Conservation (phyloP, 257 asterid species). For the Solanum gandarillasii region DNA sequence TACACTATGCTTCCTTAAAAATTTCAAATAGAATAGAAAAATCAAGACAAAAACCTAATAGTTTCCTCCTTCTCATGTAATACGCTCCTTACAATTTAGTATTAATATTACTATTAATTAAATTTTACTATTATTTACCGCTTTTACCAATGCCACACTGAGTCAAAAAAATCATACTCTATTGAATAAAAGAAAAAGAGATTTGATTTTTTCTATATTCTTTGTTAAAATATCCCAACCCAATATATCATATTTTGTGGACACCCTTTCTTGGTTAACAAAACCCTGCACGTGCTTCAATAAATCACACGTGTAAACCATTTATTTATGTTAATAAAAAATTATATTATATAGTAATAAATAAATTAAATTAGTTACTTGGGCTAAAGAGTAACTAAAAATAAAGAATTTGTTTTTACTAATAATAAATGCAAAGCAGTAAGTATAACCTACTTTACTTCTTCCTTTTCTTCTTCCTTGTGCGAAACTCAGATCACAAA, state of each 20-base stretch:
- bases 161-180: not conserved
- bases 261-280: not conserved
- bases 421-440: not conserved
- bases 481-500: not conserved
- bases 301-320: not conserved
- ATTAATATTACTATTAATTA: not conserved
- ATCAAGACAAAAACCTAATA: not conserved
- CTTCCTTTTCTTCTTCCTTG: not conserved
- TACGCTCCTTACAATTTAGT: not conserved
- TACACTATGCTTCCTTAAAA: not conserved
- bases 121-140: not conserved
- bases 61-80: not conserved
- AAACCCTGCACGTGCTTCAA: not conserved
- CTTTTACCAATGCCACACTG: not conserved
- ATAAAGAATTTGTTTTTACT: not conserved
- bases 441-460: not conserved
- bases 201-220: not conserved
- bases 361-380: not conserved
- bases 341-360: not conserved
- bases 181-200: not conserved
- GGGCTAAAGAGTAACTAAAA: not conserved
- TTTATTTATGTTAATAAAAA: not conserved
- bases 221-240: not conserved
- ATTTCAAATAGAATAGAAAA: too few species aligned
- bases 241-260: not conserved